These are phyloP conservation scores for Wickerhamomyces chaumierensis DNA, from an alignment of 805 yeast genomes.

Conservation along the genomic window DNA sequence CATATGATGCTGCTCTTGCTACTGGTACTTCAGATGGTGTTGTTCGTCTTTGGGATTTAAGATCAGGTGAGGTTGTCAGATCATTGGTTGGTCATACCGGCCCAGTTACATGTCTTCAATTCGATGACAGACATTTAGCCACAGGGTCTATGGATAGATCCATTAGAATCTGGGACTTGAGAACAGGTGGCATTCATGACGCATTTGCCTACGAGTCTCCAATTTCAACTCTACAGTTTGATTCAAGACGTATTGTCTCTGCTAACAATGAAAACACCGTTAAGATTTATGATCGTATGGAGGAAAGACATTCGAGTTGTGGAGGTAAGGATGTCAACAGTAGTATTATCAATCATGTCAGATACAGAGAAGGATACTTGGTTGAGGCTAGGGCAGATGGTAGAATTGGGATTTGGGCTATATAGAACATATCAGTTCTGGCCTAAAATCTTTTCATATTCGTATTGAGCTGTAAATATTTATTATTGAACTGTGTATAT, in stretches of 20 bases:
- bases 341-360: slow-evolving; percentile 28
- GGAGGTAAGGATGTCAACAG: slow-evolving; percentile 27
- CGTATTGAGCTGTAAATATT: too few species aligned
- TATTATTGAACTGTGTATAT: too few species aligned
- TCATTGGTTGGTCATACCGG: slow-evolving; percentile 58
- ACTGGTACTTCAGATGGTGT: slow-evolving; percentile 71
- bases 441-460: too few species aligned
- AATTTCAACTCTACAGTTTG: slow-evolving; percentile 48
- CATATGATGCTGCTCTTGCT: slow-evolving; percentile 67
- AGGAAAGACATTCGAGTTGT: slow-evolving; percentile 40
- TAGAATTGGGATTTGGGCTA: slow-evolving; percentile 53
- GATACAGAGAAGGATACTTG: slow-evolving; percentile 52
- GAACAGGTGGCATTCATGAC: slow-evolving; percentile 52
- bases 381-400: slow-evolving; percentile 59
- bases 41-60: slow-evolving; percentile 66
- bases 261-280: slow-evolving; percentile 39
- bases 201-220: slow-evolving; percentile 52
- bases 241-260: slow-evolving; percentile 40
- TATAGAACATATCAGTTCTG: slow-evolving; percentile 8
- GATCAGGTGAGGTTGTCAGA: slow-evolving; percentile 56
- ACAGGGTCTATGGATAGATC: slow-evolving; percentile 57
- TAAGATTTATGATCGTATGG: slow-evolving; percentile 47
- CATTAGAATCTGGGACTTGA: slow-evolving; percentile 61
- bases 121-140: slow-evolving; percentile 51
- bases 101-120: slow-evolving; percentile 55